Base-by-base conservation (phyloP, 257 asterid species). In the Capsicum pubescens region DNA sequence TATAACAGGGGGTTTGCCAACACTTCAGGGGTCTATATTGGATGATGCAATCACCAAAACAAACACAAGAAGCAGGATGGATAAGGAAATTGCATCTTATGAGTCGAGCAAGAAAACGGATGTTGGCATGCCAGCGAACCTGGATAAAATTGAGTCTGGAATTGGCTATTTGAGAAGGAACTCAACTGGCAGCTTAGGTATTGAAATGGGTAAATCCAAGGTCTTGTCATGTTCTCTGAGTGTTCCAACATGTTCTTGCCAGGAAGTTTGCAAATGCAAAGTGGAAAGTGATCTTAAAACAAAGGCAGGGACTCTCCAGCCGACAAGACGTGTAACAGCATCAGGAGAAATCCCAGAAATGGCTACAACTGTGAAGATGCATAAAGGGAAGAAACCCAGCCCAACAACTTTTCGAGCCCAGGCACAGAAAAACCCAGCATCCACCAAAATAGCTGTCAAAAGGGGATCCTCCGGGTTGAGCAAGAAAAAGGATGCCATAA, bases 241-340 rank as follows among this genome's bases (percentile, higher is more conserved):
- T 84, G 81, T 64, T 58, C 87, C 89, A 26, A 36, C n/a, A 9
- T 87, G 87, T 70, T 88, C 91, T 54, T 82, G 74, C 86, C 88
- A 80, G 32, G 91, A 86, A 69, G 63, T 17, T 21, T 21, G 11
- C 68, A 68, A 68, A 21, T 82, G 48, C 59, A 35, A 44, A 17
- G 42, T 11, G 14, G 21, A 50, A 42, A 39, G 57, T 59, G 84
- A 81, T 8, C 81, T 76, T 54, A 76, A 26, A 42, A 64, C 11
- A 52, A 64, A 9, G 70, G 44, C 26, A 8, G 19, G 84, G 84
- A 80, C 19, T 60, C 83, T 44, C 48, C 81, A 7, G 48, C 48
- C 15, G 12, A 44, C 56, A 26, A 81, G 42, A 81, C 21, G 15
- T 42, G 35, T 56, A 66, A 35, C 79, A 66, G 70, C 70, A 39